A percentile compares a stretch with the other conserved stretches of the same genome.
Conservation (phyloP, 1,139 yeast genomes). For the Blastobotrys apis region DNA sequence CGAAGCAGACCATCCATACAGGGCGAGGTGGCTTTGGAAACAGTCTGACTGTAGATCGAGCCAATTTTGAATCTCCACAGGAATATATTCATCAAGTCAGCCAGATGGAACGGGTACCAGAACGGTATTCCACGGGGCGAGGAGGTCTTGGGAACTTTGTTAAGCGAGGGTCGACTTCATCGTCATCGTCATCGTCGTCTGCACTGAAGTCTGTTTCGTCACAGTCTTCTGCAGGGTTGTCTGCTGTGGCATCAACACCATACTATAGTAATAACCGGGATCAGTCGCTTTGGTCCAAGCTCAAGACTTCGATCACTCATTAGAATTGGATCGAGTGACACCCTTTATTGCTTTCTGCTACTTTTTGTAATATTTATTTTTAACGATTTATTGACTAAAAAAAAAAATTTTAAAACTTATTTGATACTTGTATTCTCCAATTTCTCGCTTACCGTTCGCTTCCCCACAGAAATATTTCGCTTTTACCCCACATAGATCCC, state of each 20-base stretch:
- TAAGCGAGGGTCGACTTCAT: slow-evolving; percentile 5
- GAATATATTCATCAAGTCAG: slow-evolving; percentile 36
- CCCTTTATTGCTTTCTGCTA: not conserved
- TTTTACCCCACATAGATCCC: too few species aligned
- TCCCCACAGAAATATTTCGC: too few species aligned
- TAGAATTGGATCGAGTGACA: slow-evolving; percentile 10
- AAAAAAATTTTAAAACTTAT: too few species aligned
- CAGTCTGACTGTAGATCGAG: slow-evolving; percentile 31
- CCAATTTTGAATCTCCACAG: slow-evolving; percentile 32
- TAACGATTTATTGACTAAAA: too few species aligned
- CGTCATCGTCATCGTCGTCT: not conserved
- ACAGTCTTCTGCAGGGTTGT: not conserved
- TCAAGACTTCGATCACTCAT: slow-evolving; percentile 29
- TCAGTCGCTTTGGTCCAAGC: slow-evolving; percentile 25
- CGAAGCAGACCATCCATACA: slow-evolving; percentile 34
- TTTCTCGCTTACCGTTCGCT: too few species aligned
- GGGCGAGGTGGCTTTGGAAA: slow-evolving; percentile 41
- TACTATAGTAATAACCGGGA: not conserved
- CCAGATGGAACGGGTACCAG: slow-evolving; percentile 33
- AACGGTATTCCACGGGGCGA: slow-evolving; percentile 36
- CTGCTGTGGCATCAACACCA: slow-evolving; percentile 4
- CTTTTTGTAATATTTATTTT: not conserved
- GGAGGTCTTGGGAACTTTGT: slow-evolving; percentile 39
- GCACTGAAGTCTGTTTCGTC: slow-evolving; percentile 4
- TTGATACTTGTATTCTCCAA: too few species aligned